phyloP scores from a whole-genome alignment of 441 rosid species.

The Erodium texanum region DNA sequence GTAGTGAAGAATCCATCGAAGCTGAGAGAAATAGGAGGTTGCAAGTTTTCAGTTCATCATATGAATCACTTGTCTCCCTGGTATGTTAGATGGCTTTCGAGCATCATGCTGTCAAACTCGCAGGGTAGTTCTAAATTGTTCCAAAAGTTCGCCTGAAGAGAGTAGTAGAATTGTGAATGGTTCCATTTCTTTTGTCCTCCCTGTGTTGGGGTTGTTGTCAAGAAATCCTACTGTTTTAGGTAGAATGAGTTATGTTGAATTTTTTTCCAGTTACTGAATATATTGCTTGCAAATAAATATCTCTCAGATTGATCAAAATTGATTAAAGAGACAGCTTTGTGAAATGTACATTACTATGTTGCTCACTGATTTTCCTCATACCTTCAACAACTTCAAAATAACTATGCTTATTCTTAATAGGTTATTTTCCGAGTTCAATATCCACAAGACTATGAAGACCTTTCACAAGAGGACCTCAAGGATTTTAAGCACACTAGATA shows the following conservation, averaged over 20 bases:
- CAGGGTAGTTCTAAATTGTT: not conserved
- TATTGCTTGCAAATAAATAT: not conserved
- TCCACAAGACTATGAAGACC: slow-evolving; percentile 77
- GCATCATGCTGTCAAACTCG: slow-evolving; percentile 1
- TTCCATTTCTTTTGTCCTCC: not conserved
- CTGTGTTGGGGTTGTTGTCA: not conserved
- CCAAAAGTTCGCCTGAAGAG: not conserved
- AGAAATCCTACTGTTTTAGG: not conserved
- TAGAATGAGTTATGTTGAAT: not conserved
- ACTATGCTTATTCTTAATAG: slow-evolving; percentile 37
- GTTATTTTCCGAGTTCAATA: slow-evolving; percentile 93
- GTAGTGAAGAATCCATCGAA: slow-evolving; percentile 60
- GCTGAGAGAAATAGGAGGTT: slow-evolving; percentile 83
- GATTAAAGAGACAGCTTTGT: not conserved
- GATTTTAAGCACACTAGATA: slow-evolving; percentile 97
- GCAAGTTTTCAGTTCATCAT: slow-evolving; percentile 63
- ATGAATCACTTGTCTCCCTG: slow-evolving; percentile 82
- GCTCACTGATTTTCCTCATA: not conserved
- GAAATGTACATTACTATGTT: slow-evolving; percentile 7
- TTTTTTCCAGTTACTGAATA: not conserved
- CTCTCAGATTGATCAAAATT: not conserved
- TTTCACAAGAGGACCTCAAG: slow-evolving; percentile 90
- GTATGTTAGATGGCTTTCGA: slow-evolving; percentile 39
- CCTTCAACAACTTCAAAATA: slow-evolving; percentile 16
- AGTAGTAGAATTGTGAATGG: not conserved